These are phyloP conservation scores for Fusarium bactridioides DNA, from an alignment of 2,329 filamentous ascomycete species.

Conservation along the genomic window DNA sequence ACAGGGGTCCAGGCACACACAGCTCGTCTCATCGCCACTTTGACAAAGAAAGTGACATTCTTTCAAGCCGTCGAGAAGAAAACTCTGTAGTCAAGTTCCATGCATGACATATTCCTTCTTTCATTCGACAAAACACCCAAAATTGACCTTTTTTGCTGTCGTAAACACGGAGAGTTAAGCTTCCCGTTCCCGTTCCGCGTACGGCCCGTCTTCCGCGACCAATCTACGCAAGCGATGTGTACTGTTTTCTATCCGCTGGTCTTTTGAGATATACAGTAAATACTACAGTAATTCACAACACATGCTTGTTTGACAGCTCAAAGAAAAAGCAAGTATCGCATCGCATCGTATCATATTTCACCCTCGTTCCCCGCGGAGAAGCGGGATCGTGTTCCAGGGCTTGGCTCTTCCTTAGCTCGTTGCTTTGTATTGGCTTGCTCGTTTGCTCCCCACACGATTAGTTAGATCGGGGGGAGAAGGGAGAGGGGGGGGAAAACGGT, in stretches of 20 bases:
- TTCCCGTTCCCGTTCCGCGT: constrained; percentile 5
- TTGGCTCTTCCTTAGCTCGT: constrained; percentile 9
- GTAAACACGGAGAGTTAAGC: constrained; percentile 1
- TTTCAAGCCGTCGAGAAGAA: background rate
- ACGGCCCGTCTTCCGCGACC: constrained; percentile 23
- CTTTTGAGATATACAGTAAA: background rate
- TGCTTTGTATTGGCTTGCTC: background rate
- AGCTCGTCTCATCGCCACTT: background rate
- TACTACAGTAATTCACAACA: background rate
- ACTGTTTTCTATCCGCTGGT: background rate
- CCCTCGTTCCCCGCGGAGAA: constrained; percentile 4
- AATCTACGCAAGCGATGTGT: constrained; percentile 4
- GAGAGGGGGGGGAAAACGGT: background rate
- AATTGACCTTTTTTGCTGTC: background rate
- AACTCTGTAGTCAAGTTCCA: background rate
- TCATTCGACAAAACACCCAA: background rate
- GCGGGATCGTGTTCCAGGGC: constrained; percentile 10
- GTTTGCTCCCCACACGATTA: background rate
- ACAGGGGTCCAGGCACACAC: constrained; percentile 12
- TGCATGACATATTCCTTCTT: background rate
- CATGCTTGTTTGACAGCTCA: constrained; percentile 4
- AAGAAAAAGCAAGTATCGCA: background rate
- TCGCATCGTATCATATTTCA: constrained; percentile 1
- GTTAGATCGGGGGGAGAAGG: background rate
- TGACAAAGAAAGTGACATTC: background rate